Conservation (phyloP, 129 eudicot species). For the Helianthus tuberosus region DNA sequence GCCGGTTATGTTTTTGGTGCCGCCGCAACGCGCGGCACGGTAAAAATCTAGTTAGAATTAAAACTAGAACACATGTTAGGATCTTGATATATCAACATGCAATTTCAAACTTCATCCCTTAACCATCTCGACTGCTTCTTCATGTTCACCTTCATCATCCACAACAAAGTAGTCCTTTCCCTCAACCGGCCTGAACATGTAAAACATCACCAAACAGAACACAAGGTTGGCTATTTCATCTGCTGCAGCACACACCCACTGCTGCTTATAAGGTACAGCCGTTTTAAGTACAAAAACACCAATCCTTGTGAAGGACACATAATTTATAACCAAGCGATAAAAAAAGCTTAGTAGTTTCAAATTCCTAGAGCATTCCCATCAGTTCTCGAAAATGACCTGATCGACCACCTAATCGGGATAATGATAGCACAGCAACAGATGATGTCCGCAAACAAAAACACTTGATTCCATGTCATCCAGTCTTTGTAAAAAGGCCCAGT, state of each 20-base stretch:
- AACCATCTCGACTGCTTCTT: too few species aligned
- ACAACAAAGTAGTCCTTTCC: too few species aligned
- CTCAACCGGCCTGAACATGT: too few species aligned
- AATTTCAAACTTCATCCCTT: too few species aligned
- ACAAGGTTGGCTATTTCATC: too few species aligned
- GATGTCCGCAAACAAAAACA: slow-evolving; percentile 45
- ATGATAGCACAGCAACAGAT: slow-evolving; percentile 38
- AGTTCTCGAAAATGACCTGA: slow-evolving; percentile 28
- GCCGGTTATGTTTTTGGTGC: too few species aligned
- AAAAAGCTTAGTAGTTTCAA: slow-evolving; percentile 18
- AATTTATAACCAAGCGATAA: slow-evolving; percentile 30
- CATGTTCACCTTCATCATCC: too few species aligned
- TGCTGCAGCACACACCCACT: slow-evolving; percentile 25
- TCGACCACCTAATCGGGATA: slow-evolving; percentile 45
- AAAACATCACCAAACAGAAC: too few species aligned
- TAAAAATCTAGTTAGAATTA: too few species aligned
- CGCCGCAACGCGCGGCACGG: too few species aligned
- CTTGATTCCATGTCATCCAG: slow-evolving; percentile 42
- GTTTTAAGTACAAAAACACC: slow-evolving; percentile 38
- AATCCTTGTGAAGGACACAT: slow-evolving; percentile 48
- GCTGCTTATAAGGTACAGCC: slow-evolving; percentile 26
- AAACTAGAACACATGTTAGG: too few species aligned
- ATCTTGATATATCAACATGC: too few species aligned
- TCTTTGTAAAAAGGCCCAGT: slow-evolving; percentile 38
- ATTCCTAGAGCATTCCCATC: slow-evolving; percentile 36